Percentiles rank a stretch among this genome's conserved stretches.
These are phyloP conservation scores for Emericellopsis terricola DNA, from an alignment of 495 filamentous ascomycete species.

Conservation along the genomic window DNA sequence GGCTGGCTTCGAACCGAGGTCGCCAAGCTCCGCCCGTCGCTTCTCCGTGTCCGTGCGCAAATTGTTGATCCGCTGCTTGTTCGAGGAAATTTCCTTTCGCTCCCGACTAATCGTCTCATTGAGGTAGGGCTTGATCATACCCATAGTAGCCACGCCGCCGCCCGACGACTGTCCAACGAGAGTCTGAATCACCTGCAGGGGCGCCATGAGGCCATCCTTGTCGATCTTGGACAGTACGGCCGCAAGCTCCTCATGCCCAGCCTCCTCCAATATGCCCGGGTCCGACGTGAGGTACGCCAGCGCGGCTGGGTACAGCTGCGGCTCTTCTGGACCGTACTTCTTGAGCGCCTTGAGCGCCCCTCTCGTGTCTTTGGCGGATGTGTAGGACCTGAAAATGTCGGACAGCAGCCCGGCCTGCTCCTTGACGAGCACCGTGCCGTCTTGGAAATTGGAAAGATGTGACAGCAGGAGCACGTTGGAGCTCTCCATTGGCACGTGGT, in stretches of 20 bases:
- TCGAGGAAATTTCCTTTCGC: slow-evolving; percentile 64
- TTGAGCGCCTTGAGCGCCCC: slow-evolving; percentile 76
- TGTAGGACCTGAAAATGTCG: slow-evolving; percentile 95
- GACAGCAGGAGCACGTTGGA: slow-evolving; percentile 88
- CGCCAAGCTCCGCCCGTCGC: slow-evolving; percentile 59
- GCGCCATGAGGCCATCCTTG: slow-evolving; percentile 81
- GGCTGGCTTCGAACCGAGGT: slow-evolving; percentile 57
- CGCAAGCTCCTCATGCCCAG: slow-evolving; percentile 65
- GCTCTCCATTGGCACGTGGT: slow-evolving; percentile 68
- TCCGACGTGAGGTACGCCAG: slow-evolving; percentile 86
- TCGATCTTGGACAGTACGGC: slow-evolving; percentile 73
- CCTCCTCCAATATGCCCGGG: slow-evolving; percentile 64
- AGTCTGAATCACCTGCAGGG: slow-evolving; percentile 90
- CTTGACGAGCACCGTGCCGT: slow-evolving; percentile 80
- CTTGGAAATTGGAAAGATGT: slow-evolving; percentile 74
- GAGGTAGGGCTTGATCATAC: slow-evolving; percentile 87
- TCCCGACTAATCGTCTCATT: slow-evolving; percentile 76
- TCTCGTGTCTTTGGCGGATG: slow-evolving; percentile 75
- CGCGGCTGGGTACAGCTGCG: slow-evolving; percentile 82
- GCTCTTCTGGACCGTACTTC: slow-evolving; percentile 85
- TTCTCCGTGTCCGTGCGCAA: slow-evolving; percentile 74
- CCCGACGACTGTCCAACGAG: slow-evolving; percentile 47
- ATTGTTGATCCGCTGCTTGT: slow-evolving; percentile 63
- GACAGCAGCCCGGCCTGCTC: slow-evolving; percentile 84
- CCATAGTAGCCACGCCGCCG: slow-evolving; percentile 68